Conservation (phyloP, 2,329 filamentous ascomycete genomes). For the Pseudocercospora fijiensis region DNA sequence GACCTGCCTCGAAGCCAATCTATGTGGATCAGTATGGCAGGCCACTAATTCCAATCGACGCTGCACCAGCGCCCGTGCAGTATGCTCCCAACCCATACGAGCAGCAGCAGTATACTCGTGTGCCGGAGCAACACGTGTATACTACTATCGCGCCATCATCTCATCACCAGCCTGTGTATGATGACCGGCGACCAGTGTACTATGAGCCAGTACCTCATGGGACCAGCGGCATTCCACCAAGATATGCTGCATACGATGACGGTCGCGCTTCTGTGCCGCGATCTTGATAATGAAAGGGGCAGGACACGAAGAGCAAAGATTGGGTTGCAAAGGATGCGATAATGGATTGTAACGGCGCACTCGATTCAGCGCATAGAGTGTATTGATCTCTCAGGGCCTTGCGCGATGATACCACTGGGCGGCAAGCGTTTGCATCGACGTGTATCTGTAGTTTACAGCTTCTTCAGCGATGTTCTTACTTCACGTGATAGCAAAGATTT, state of each 20-base stretch:
- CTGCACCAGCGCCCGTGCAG: constrained; percentile 32
- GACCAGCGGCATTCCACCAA: neutral
- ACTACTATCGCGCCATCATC: constrained; percentile 15
- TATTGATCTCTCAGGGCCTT: neutral
- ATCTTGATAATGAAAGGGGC: constrained; percentile 5
- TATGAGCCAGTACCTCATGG: constrained; percentile 17
- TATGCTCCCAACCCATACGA: constrained; percentile 32
- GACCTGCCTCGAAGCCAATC: constrained; percentile 28
- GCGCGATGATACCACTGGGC: constrained; percentile 4
- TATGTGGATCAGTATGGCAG: constrained; percentile 39
- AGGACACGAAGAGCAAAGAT: neutral
- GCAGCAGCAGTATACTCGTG: constrained; percentile 25
- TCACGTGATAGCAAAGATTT: neutral
- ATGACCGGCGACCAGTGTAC: constrained; percentile 18
- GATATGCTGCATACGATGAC: constrained; percentile 24
- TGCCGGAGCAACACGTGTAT: constrained; percentile 21
- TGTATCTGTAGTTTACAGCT: neutral
- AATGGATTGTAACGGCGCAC: neutral
- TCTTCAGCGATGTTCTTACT: neutral
- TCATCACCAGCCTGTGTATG: constrained; percentile 20
- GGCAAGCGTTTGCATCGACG: neutral
- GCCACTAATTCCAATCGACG: constrained; percentile 32
- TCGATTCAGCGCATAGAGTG: neutral
- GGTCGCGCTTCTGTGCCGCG: constrained; percentile 24
- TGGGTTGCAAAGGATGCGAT: neutral